Base-by-base conservation (phyloP, 2,329 filamentous ascomycete species). In the Bipolaris oryzae region DNA sequence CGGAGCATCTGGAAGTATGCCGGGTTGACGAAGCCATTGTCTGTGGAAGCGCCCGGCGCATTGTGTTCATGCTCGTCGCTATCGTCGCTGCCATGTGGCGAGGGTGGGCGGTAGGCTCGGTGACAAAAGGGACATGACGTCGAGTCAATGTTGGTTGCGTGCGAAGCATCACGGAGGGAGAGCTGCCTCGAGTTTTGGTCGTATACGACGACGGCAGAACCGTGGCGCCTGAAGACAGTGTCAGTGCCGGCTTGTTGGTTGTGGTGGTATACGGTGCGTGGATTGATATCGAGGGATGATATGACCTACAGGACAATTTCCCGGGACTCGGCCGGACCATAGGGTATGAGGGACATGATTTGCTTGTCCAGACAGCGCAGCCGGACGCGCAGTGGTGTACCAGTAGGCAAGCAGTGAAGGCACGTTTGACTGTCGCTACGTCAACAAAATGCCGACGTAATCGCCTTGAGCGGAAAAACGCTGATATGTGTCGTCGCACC, bases 1-100 rank as follows among this genome's bases (percentile, higher is more conserved):
- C 86, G 89, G 38, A 99, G 87, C 89, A 98, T 93, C 69, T 91
- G 91, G 77, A 99, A 99, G 80, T 99, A 99, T 49, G 92, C 87
- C 2, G 93, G 93, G 69, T 93, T 89, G 66, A 97, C 90, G 73
- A 93, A 98, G 54, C 88, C 85, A 46, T 89, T 84, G 35, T 80
- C 76, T 50, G 74, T 68, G 70, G 72, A 64, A 58, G 69, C 57
- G 6, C 63, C 61, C 45, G 63, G 61, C 44, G 54, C 55, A 64
- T 74, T 51, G 60, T 76, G 68, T 37, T 74, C 73, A 46, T 73
- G 69, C n/a, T 67, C 68, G 15, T 71, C 67, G 38, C 57, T 62
- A 18, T 74, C 72, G 46, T 76, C 70, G 20, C 70, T 62, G 2
- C 68, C 69, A 38, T 70, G 68, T 5, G 67, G 66, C 18, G 68